Evolutionary conservation across 352 stramenopile genomes (phyloP).

Genomic region (Phytophthora hybrid): DNA sequence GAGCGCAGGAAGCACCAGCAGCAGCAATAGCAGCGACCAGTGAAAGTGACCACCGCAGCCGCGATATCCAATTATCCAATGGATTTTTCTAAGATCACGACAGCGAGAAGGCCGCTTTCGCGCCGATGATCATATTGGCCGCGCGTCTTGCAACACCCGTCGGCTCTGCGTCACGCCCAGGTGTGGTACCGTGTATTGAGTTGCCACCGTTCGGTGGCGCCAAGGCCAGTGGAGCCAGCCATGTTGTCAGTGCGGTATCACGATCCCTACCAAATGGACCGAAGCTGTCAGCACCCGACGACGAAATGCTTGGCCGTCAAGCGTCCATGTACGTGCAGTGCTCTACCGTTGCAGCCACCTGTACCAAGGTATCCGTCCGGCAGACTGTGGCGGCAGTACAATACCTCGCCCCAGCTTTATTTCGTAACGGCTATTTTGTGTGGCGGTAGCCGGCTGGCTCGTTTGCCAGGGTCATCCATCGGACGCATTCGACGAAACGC

Average conservation of each 20-base stretch:
- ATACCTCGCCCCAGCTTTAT: conserved; percentile 3
- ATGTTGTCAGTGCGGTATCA: background rate
- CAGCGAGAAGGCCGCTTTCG: background rate
- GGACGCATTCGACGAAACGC: conserved; percentile 13
- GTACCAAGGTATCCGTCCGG: background rate
- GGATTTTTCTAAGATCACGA: conserved; percentile 45
- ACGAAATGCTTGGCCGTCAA: background rate
- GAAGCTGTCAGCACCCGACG: background rate
- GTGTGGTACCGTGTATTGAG: background rate
- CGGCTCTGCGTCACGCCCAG: conserved; percentile 3
- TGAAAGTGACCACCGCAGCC: conserved; percentile 18
- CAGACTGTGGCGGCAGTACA: conserved; percentile 14
- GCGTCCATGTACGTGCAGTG: background rate
- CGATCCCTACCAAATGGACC: background rate
- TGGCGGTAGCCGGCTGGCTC: conserved; percentile 14
- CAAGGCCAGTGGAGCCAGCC: background rate
- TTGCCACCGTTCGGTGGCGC: conserved; percentile 1
- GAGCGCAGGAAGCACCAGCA: conserved; percentile 45
- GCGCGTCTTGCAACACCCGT: background rate
- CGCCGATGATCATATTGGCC: background rate
- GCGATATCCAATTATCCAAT: conserved; percentile 33
- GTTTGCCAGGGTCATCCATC: background rate
- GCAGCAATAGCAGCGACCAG: conserved; percentile 5
- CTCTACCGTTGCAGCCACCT: background rate
- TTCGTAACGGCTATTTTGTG: conserved; percentile 27